Percentiles rank a stretch among this genome's conserved stretches.
phyloP scores from a whole-genome alignment of 2,329 filamentous ascomycete species.

The Epichloe baconii region DNA sequence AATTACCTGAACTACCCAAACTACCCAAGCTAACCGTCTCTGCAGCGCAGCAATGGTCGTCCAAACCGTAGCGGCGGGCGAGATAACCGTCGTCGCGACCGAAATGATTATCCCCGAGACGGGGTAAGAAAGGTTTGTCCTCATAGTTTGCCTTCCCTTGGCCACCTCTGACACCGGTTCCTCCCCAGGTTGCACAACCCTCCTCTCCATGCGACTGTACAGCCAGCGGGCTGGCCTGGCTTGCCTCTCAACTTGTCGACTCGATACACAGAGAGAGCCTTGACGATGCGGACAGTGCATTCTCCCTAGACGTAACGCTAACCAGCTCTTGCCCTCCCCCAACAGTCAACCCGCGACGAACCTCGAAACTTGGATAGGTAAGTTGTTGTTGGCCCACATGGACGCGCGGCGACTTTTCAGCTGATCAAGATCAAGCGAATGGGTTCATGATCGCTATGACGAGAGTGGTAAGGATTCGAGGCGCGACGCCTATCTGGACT shows the following conservation, averaged over 20 bases:
- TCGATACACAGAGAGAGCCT: constrained; percentile 17
- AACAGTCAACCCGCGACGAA: constrained; percentile 50
- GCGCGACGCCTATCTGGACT: not conserved
- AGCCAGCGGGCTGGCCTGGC: constrained; percentile 17
- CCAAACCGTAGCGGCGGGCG: constrained; percentile 24
- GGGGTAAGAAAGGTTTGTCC: constrained; percentile 71
- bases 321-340: constrained; percentile 18
- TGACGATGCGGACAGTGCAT: constrained; percentile 17
- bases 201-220: constrained; percentile 15
- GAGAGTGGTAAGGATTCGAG: constrained; percentile 44
- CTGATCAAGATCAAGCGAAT: constrained; percentile 46
- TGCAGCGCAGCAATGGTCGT: constrained; percentile 21
- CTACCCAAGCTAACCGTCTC: not conserved
- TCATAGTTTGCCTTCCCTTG: constrained; percentile 8
- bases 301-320: constrained; percentile 21
- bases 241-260: constrained; percentile 17
- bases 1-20: not conserved
- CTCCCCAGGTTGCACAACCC: constrained; percentile 21
- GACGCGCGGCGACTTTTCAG: constrained; percentile 12
- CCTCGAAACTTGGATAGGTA: constrained; percentile 59
- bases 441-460: constrained; percentile 87
- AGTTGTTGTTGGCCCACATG: constrained; percentile 14
- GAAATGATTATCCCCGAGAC: constrained; percentile 54
- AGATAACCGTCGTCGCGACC: constrained; percentile 20
- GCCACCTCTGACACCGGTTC: constrained; percentile 1